Evolutionary conservation across 345 rosid genomes (phyloP).

Genomic region (Populus ilicifolia): DNA sequence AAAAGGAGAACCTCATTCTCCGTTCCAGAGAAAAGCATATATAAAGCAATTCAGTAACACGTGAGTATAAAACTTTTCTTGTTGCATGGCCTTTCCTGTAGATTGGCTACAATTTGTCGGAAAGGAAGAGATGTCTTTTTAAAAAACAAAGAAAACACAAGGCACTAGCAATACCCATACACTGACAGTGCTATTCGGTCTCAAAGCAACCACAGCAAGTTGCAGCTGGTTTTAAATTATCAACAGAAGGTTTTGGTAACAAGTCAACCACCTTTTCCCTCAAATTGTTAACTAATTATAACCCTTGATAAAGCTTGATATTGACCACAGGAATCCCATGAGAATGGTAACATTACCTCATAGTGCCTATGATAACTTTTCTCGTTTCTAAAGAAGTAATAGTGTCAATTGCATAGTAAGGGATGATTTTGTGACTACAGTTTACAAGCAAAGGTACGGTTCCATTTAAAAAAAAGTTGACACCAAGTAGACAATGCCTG

Average conservation of each 20-base stretch:
- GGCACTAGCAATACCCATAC: no score
- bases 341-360: background rate
- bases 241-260: background rate
- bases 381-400: background rate
- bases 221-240: background rate
- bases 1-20: background rate
- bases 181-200: no score
- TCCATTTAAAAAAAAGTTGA: constrained; percentile 10
- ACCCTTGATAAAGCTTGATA: background rate
- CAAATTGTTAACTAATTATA: background rate
- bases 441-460: background rate
- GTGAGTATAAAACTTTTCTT: background rate
- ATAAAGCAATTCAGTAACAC: background rate
- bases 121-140: no score
- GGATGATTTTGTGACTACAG: background rate
- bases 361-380: constrained; percentile 3
- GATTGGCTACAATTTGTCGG: no score
- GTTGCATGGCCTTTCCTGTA: no score
- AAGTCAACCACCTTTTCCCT: background rate
- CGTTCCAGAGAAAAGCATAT: background rate
- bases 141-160: background rate
- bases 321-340: background rate
- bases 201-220: background rate
- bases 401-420: no score
- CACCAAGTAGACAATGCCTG: constrained; percentile 3